Evolutionary conservation across 495 filamentous ascomycete genomes (phyloP), one percentile per base, ranked within the genome.

Genomic region (Penicillium longicatenatum): DNA sequence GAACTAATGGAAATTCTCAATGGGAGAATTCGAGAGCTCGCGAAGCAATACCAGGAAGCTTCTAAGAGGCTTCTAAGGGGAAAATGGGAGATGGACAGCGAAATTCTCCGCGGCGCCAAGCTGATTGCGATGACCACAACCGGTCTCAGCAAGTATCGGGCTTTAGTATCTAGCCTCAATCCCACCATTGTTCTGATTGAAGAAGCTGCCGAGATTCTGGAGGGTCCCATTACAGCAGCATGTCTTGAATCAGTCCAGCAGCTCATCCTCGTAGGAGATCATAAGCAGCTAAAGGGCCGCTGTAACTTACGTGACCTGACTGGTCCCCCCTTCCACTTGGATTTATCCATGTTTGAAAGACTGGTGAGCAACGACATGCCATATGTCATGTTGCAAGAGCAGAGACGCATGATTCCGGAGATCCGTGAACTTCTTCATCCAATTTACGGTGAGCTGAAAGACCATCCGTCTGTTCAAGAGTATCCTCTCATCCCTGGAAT

Each of bases 71-170:
- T 81, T 0, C 74, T 77, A 22, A 76, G 87, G 31, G 79, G 83
- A 3, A 78, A 68, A 50, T 84, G 81, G 82, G 83, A 90, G 70
- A 54, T 74, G 57, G 76, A 88, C 64, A 59, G 72, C 49, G 61
- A 68, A 10, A 67, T 83, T 22, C 70, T 90, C 4, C 65, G 73
- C 46, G 59, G 75, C 5, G 74, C 82, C 8, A 89, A 84, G 60
- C 55, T 92, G 2, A 75, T 93, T 50, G 89, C 89, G 9, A 82
- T 90, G 78, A 93, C 89, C 6, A 89, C 86, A 0, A 92, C 93
- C 0, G 94, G 94, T 4, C 68, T 97, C n/a, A 90, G 86, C 65
- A 97, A 97, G 63, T 93, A 94, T 59, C 84, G 93, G 17, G 84
- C 75, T 2, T 74, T 96, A 0, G 71, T 98, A 21, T 82, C 89